These are phyloP conservation scores for Cutaneotrichosporon cavernicola DNA, from an alignment of 1,284 basidiomycete genomes.

Conservation along the genomic window DNA sequence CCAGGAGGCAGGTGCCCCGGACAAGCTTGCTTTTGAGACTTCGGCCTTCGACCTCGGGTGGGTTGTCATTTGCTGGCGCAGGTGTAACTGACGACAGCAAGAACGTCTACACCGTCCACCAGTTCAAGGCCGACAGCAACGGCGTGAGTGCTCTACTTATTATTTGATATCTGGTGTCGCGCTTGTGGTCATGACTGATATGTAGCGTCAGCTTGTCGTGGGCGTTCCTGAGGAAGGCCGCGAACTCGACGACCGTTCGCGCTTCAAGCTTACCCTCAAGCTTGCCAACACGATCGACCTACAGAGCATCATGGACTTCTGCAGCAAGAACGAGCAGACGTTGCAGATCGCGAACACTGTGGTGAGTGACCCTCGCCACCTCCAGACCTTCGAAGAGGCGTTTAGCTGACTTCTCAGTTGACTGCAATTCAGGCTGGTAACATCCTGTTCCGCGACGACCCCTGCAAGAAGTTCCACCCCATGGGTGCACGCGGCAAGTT, in stretches of 20 bases:
- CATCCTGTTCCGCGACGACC: slow-evolving; percentile 48
- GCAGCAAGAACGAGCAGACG: slow-evolving; percentile 34
- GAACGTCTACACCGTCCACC: slow-evolving; percentile 44
- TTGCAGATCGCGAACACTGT: slow-evolving; percentile 29
- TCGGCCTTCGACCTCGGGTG: slow-evolving; percentile 45
- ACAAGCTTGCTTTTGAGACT: slow-evolving; percentile 32
- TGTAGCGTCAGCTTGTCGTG: slow-evolving; percentile 40
- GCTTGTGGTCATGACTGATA: neutral
- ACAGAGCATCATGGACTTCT: slow-evolving; percentile 43
- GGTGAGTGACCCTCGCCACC: slow-evolving; percentile 26
- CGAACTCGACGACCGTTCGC: slow-evolving; percentile 37
- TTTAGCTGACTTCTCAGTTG: slow-evolving; percentile 25
- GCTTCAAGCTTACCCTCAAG: slow-evolving; percentile 48
- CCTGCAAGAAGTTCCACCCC: slow-evolving; percentile 38
- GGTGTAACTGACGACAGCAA: slow-evolving; percentile 34
- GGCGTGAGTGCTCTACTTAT: slow-evolving; percentile 26
- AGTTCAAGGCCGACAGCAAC: slow-evolving; percentile 29
- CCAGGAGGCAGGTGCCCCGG: slow-evolving; percentile 18
- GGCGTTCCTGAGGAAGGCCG: slow-evolving; percentile 45
- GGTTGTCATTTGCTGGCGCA: slow-evolving; percentile 13
- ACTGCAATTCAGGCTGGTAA: slow-evolving; percentile 49
- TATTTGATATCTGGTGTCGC: neutral
- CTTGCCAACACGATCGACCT: slow-evolving; percentile 42
- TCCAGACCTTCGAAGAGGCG: neutral
- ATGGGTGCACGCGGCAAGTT: slow-evolving; percentile 48